Evolutionary conservation across 345 rosid genomes (phyloP).

Genomic region (Odontarrhena argentea): DNA sequence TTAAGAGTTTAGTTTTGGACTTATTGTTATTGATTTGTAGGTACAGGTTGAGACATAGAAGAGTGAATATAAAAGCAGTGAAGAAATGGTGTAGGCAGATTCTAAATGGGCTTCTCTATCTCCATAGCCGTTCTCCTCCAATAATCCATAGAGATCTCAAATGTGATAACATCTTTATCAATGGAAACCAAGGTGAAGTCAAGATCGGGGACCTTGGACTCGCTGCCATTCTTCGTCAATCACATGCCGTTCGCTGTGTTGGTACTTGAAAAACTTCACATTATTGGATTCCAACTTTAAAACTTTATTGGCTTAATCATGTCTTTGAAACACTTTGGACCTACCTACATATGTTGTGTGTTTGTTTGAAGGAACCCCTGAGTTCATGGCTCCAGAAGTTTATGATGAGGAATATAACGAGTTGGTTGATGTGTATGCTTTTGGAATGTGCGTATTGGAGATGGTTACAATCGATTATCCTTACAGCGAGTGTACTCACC

Average conservation of each 20-base stretch:
- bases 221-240: slow-evolving; percentile 88
- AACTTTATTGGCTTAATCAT: neutral
- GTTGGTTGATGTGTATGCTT: slow-evolving; percentile 91
- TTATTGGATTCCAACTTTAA: neutral
- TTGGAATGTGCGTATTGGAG: slow-evolving; percentile 97
- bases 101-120: slow-evolving; percentile 77
- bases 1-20: neutral
- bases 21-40: slow-evolving; percentile 36
- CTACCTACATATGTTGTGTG: slow-evolving; percentile 19
- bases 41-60: slow-evolving; percentile 80
- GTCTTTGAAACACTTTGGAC: slow-evolving; percentile 18
- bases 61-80: slow-evolving; percentile 88
- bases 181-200: slow-evolving; percentile 98
- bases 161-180: slow-evolving; percentile 95
- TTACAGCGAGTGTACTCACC: slow-evolving; percentile 91
- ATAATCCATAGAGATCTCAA: slow-evolving; percentile 97
- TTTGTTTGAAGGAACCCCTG: slow-evolving; percentile 75
- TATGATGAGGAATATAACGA: slow-evolving; percentile 97
- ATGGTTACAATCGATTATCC: slow-evolving; percentile 97
- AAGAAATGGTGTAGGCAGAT: slow-evolving; percentile 98
- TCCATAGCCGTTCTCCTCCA: slow-evolving; percentile 85
- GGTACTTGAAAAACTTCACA: slow-evolving; percentile 51
- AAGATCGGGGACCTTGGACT: slow-evolving; percentile 99
- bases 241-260: slow-evolving; percentile 90
- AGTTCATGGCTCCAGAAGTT: slow-evolving; percentile 99